These are phyloP conservation scores for Ophiostoma quercus DNA, from an alignment of 2,329 filamentous ascomycete genomes.

Conservation along the genomic window DNA sequence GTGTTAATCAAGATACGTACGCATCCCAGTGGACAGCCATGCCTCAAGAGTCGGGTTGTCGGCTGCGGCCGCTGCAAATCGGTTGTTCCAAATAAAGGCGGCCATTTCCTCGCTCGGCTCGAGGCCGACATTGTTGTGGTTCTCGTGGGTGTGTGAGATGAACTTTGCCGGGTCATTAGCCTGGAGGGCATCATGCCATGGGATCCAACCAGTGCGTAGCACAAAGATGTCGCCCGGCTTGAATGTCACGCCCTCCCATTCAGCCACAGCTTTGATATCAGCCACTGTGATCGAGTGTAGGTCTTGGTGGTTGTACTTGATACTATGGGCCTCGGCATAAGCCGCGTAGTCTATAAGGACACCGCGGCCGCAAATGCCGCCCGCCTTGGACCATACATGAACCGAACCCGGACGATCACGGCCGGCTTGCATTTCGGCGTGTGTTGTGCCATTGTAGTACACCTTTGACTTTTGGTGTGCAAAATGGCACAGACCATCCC, in stretches of 20 bases:
- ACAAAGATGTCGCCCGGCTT: slow-evolving; percentile 61
- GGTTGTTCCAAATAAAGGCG: slow-evolving; percentile 52
- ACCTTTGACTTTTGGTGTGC: slow-evolving; percentile 15
- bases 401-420: slow-evolving; percentile 25
- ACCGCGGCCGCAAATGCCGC: slow-evolving; percentile 50
- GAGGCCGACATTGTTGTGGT: background rate
- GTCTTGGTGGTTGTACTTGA: slow-evolving; percentile 48
- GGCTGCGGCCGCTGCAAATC: slow-evolving; percentile 51
- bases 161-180: slow-evolving; percentile 14
- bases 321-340: slow-evolving; percentile 47
- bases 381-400: slow-evolving; percentile 31
- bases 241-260: slow-evolving; percentile 57
- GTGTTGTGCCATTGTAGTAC: slow-evolving; percentile 37
- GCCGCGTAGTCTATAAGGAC: slow-evolving; percentile 51
- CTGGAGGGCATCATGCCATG: slow-evolving; percentile 48
- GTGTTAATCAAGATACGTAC: background rate
- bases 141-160: background rate
- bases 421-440: slow-evolving; percentile 29
- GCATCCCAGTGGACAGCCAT: slow-evolving; percentile 30
- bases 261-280: slow-evolving; percentile 55
- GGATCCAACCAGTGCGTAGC: slow-evolving; percentile 58
- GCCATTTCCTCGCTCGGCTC: slow-evolving; percentile 46
- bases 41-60: slow-evolving; percentile 51
- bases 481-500: slow-evolving; percentile 44
- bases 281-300: slow-evolving; percentile 49